Base-by-base conservation (phyloP, 208 protist genomes). In the Trypanosoma platydactyli region DNA sequence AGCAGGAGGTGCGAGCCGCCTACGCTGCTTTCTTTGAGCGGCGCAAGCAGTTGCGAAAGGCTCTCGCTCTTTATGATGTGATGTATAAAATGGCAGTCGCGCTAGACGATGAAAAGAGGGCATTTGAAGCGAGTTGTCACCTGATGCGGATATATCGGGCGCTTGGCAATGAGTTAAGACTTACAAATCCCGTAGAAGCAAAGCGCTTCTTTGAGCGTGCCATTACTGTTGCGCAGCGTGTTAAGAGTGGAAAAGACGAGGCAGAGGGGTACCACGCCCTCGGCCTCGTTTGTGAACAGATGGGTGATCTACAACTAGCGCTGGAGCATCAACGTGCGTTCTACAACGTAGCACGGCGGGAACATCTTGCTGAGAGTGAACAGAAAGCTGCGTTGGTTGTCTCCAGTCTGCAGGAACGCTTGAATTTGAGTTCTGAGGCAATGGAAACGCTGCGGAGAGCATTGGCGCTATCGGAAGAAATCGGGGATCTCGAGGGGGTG, bases 361-460 rank as follows among this genome's bases (percentile, higher is more conserved):
- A 84, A 51, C 35, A 76, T 20, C 61, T 83, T 33, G 48, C 57
- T 20, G 57, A 75, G 12, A 55, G 80, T 33, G 88, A 93, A 71
- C 81, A 80, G 64, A 60, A 66, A 18, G 88, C 91, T 0, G 84
- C 81, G 53, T 69, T 94, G 42, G 59, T 78, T 33, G 84, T 89
- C 16, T 88, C 91, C 1, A 73, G 72, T n/a, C 69, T 96, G 30
- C 81, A 94, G 76, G 91, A 94, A 70, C 84, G 85, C 6, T 69
- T 96, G 25, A 70, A 83, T 20, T 73, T 82, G 49, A 86, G 68
- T 38, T 46, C 72, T 3, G 80, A 89, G 50, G 91, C 91, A n/a
- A 84, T 80, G 27, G 33, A 73, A 1, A 91, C 86, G 1, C 71
- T 96, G 22, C 62, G 86, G 27, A 69, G 78, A 5, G 88, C 91